phyloP scores from a whole-genome alignment of 768 basidiomycete genomes.

The Termitomyces sp. region DNA sequence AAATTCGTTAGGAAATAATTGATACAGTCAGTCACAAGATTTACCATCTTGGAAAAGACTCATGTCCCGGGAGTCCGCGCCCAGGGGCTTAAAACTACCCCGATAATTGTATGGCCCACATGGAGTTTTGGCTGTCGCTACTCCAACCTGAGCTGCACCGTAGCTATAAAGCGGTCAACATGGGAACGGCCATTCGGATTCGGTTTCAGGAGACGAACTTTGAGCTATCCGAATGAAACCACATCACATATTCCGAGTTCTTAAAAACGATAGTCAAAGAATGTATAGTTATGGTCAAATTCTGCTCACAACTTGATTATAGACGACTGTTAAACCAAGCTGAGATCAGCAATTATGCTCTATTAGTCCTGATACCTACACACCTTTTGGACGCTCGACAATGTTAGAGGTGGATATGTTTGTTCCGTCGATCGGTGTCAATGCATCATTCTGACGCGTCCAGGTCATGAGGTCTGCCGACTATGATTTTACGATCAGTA shows the following conservation, averaged over 20 bases:
- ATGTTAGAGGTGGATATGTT: conserved; percentile 57
- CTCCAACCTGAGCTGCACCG: conserved; percentile 60
- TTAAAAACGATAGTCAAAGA: conserved; percentile 16
- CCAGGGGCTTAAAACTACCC: conserved; percentile 52
- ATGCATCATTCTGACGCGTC: conserved; percentile 57
- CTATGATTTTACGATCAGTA: conserved; percentile 16
- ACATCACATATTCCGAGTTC: conserved; percentile 67
- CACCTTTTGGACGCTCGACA: conserved; percentile 64
- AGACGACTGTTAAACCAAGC: conserved; percentile 37
- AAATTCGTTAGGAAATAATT: not conserved
- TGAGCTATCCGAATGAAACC: conserved; percentile 65
- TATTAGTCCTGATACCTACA: not conserved
- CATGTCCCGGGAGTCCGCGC: conserved; percentile 59
- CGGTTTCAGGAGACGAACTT: conserved; percentile 34
- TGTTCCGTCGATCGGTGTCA: conserved; percentile 50
- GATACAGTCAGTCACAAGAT: not conserved
- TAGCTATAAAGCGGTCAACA: conserved; percentile 36
- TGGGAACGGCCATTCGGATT: not conserved
- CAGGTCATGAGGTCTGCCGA: conserved; percentile 52
- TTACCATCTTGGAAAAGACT: conserved; percentile 48
- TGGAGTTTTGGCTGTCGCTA: conserved; percentile 54
- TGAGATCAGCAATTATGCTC: not conserved
- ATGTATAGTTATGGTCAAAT: too few species aligned
- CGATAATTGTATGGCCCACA: conserved; percentile 61
- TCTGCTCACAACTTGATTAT: conserved; percentile 42